Conservation (phyloP, 208 protist genomes). For the Crithidia bombi region DNA sequence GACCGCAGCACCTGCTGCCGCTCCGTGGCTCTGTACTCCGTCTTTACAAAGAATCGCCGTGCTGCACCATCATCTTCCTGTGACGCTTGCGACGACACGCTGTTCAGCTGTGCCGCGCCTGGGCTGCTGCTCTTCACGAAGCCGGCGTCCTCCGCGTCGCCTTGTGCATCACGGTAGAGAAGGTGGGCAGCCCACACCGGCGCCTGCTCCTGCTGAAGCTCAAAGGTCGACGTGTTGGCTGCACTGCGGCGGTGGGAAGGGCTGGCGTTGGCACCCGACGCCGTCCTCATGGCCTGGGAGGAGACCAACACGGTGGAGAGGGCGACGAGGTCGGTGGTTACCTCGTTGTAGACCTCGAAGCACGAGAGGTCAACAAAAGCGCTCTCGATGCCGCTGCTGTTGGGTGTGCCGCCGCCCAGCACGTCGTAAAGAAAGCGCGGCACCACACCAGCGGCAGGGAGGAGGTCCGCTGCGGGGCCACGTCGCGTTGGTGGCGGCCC, state of each 20-base stretch:
- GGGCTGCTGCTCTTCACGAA: background rate
- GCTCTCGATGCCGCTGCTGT: background rate
- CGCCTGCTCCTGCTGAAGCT: conserved; percentile 11
- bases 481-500: conserved; percentile 20
- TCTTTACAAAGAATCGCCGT: conserved; percentile 10
- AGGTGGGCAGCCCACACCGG: conserved; percentile 25
- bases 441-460: conserved; percentile 47
- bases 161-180: conserved; percentile 22
- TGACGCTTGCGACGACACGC: background rate
- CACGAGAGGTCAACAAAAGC: conserved; percentile 63
- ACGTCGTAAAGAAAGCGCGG: conserved; percentile 60
- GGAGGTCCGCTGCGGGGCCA: background rate
- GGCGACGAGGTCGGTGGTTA: conserved; percentile 69
- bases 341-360: conserved; percentile 86
- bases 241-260: background rate
- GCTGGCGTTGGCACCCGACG: background rate
- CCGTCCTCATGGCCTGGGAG: conserved; percentile 7
- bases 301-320: conserved; percentile 21
- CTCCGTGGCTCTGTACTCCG: conserved; percentile 62
- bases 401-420: conserved; percentile 16
- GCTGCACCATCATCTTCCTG: no score
- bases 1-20: conserved; percentile 51
- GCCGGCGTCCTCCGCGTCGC: background rate
- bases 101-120: background rate
- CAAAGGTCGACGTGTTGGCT: background rate